Base-by-base conservation (phyloP, 768 basidiomycete genomes). In the Naematelia aurantialba region DNA sequence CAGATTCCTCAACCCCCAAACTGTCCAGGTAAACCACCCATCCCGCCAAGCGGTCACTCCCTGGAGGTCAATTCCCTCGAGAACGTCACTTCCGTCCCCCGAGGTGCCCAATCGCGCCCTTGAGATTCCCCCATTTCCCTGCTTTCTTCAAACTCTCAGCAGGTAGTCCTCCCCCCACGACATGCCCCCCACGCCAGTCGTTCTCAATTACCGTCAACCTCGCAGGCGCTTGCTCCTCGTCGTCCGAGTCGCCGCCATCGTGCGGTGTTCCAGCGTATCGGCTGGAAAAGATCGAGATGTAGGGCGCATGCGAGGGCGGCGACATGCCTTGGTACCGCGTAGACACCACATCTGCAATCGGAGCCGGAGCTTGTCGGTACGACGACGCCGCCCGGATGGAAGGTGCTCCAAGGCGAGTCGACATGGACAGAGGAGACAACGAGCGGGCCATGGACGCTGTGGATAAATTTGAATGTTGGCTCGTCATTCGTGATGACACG, bases 161-260 rank as follows among this genome's bases (percentile, higher is more conserved):
- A 1, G 11, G 25, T 13, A 45, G n/a, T 10, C 14, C 50, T 42
- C 48, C 61, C 17, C 30, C 56, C 4, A 67, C 66, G 0, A 67
- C 55, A 42, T 61, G 56, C 8, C 60, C 62, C 5, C 71, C 66
- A 42, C 64, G 48, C 68, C 68, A 73, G 50, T 73, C 65, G 58
- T 73, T 73, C 57, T 73, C 71, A 54, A 73, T 63, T 13, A 73
- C 64, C 3, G 66, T 73, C 22, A 62, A 68, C 34, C 61, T 34
- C 39, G 46, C 27, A 10, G 52, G 57, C 26, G 62, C 63, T 25
- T 55, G 47, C 45, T 70, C 64, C 17, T 61, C 65, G 55, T 73
- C 71, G 30, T 73, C 71, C 39, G 64, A 66, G n/a, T 73, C 71
- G 34, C 60, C 66, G 1, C 64, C 71, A 42, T 73, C 64, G 27